Conservation (phyloP, 108 stramenopile genomes). For the Aureococcus anophagefferens region DNA sequence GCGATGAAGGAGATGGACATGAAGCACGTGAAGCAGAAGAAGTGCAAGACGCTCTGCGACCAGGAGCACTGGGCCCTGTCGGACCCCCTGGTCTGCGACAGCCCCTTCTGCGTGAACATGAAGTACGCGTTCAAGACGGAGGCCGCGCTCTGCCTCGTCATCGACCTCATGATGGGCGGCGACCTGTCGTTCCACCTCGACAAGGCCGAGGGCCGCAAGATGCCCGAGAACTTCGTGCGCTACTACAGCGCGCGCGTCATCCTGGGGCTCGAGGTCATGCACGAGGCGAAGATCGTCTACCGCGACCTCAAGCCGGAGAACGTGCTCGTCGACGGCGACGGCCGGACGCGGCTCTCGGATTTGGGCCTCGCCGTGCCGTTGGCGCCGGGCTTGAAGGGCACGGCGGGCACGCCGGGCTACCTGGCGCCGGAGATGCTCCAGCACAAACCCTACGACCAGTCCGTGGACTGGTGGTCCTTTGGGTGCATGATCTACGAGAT, state of each 20-base stretch:
- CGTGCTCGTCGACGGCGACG: constrained; percentile 36
- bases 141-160: constrained; percentile 36
- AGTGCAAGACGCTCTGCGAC: neutral
- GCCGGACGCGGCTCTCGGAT: constrained; percentile 31
- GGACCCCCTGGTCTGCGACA: neutral
- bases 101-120: neutral
- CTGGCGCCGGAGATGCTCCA: constrained; percentile 49
- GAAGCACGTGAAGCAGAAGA: constrained; percentile 10
- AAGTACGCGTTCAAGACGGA: constrained; percentile 36
- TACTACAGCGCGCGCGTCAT: neutral
- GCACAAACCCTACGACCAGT: constrained; percentile 20
- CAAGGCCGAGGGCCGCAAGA: neutral
- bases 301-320: constrained; percentile 51
- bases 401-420: constrained; percentile 29
- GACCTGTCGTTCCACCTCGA: neutral
- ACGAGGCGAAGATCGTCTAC: constrained; percentile 29
- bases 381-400: constrained; percentile 18
- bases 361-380: constrained; percentile 34
- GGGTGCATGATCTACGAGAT: constrained; percentile 45
- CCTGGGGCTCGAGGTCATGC: neutral
- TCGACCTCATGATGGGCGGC: constrained; percentile 45
- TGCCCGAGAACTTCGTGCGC: neutral
- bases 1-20: constrained; percentile 34
- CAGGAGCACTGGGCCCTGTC: neutral
- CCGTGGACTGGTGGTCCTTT: constrained; percentile 44